phyloP scores from a whole-genome alignment of 805 yeast species.

The Teunomyces lycoperdinae region DNA sequence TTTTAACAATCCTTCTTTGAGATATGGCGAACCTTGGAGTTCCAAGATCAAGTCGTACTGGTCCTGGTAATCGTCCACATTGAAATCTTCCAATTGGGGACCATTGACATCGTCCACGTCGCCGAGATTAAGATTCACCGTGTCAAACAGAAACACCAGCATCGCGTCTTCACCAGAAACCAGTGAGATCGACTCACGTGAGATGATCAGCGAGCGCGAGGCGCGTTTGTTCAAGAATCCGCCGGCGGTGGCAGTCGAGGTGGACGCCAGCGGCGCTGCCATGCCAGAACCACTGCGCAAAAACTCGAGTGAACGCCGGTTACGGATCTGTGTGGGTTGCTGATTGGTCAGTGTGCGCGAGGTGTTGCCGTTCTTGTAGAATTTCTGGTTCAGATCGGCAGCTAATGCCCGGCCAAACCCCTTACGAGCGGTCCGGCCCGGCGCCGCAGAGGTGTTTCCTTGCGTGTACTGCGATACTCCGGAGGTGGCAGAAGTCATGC shows the following conservation, averaged over 20 bases:
- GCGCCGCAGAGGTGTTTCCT: slow-evolving; percentile 10
- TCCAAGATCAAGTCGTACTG: slow-evolving; percentile 60
- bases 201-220: slow-evolving; percentile 33
- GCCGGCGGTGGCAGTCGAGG: not conserved
- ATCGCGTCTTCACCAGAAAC: slow-evolving; percentile 25
- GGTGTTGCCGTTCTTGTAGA: slow-evolving; percentile 16
- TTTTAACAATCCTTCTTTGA: slow-evolving; percentile 67
- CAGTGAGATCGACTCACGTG: slow-evolving; percentile 27
- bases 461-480: slow-evolving; percentile 24
- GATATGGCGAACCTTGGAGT: slow-evolving; percentile 72
- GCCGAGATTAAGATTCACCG: slow-evolving; percentile 18
- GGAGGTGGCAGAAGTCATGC: slow-evolving; percentile 29
- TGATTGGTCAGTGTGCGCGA: slow-evolving; percentile 7
- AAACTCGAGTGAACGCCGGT: slow-evolving; percentile 26
- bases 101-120: slow-evolving; percentile 9
- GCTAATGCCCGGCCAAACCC: slow-evolving; percentile 42
- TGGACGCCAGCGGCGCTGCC: not conserved
- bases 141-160: slow-evolving; percentile 37
- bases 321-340: slow-evolving; percentile 1
- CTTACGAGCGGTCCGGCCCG: slow-evolving; percentile 20
- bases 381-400: slow-evolving; percentile 27
- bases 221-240: slow-evolving; percentile 25
- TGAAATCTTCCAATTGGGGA: slow-evolving; percentile 32
- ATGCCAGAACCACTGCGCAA: slow-evolving; percentile 13
- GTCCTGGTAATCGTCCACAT: slow-evolving; percentile 41